A percentile compares a stretch with the other conserved stretches of the same genome.
Conservation (phyloP, 2,329 filamentous ascomycete genomes). For the Pyrenochaeta sp. region DNA sequence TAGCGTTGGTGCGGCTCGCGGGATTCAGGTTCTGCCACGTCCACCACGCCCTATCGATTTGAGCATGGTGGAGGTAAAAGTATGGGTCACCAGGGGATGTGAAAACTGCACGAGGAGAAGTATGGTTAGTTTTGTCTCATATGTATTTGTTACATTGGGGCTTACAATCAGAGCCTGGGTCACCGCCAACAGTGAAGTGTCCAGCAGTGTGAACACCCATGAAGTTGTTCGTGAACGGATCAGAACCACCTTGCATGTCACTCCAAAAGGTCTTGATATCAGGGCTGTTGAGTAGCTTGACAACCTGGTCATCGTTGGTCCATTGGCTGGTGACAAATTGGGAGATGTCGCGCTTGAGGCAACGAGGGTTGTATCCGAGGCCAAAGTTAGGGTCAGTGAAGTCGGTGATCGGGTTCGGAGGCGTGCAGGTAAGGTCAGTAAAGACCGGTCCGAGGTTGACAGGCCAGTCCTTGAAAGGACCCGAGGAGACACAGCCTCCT, state of each 20-base stretch:
- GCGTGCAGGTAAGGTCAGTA: constrained; percentile 41
- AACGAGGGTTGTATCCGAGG: constrained; percentile 44
- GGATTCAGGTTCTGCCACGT: constrained; percentile 59
- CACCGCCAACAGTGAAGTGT: constrained; percentile 55
- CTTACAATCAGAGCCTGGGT: constrained; percentile 55
- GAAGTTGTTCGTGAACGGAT: constrained; percentile 40
- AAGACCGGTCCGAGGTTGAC: constrained; percentile 60
- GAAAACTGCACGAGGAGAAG: not conserved
- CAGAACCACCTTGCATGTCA: constrained; percentile 47
- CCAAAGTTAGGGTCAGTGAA: constrained; percentile 35
- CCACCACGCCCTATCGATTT: constrained; percentile 59
- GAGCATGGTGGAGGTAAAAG: constrained; percentile 57
- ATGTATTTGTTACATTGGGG: constrained; percentile 49
- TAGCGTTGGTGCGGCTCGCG: constrained; percentile 46
- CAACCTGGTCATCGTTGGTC: constrained; percentile 39
- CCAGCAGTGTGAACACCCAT: constrained; percentile 56
- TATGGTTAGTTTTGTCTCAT: not conserved
- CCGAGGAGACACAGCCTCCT: constrained; percentile 62
- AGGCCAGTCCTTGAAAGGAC: constrained; percentile 59
- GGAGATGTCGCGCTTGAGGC: constrained; percentile 49
- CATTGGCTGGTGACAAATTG: constrained; percentile 34
- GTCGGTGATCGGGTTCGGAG: constrained; percentile 36
- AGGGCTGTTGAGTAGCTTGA: constrained; percentile 33
- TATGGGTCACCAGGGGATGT: constrained; percentile 28
- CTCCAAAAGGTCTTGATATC: constrained; percentile 51